These are phyloP conservation scores for Chytriomyces hyalinus DNA, from an alignment of 192 early-diverging fungal genomes.

Conservation along the genomic window DNA sequence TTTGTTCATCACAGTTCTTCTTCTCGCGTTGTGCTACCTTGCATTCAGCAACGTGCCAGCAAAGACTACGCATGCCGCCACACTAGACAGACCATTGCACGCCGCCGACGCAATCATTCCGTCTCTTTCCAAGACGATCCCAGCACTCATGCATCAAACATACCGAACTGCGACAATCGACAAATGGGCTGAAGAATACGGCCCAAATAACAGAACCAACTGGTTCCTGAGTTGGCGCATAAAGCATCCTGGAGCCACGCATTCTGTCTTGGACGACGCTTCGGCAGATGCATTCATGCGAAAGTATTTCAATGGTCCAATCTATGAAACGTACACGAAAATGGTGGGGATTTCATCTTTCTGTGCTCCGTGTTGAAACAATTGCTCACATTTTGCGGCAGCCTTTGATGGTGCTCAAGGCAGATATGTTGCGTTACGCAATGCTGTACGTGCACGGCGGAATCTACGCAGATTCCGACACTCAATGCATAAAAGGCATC, in stretches of 20 bases:
- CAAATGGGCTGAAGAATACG: slow-evolving; percentile 12
- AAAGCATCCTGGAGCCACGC: background rate
- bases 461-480: slow-evolving; percentile 32
- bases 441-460: slow-evolving; percentile 30
- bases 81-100: no score
- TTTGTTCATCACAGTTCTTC: no score
- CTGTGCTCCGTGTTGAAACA: no score
- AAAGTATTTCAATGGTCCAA: background rate
- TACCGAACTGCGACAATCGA: slow-evolving; percentile 13
- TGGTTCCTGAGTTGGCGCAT: slow-evolving; percentile 7
- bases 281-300: slow-evolving; percentile 12
- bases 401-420: slow-evolving; percentile 17
- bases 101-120: no score
- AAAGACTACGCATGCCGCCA: no score
- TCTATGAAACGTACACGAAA: slow-evolving; percentile 4
- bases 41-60: no score
- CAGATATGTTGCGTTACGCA: slow-evolving; percentile 35
- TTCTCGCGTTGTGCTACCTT: no score
- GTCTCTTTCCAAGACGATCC: background rate
- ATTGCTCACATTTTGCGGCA: no score
- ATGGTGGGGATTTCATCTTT: background rate
- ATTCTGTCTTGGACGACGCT: slow-evolving; percentile 2
- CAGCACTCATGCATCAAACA: slow-evolving; percentile 12
- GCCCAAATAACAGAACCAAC: slow-evolving; percentile 19
- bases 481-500: slow-evolving; percentile 15